Evolutionary conservation across 805 yeast species (phyloP).

Genomic region (Jamesozyma rosinii): DNA sequence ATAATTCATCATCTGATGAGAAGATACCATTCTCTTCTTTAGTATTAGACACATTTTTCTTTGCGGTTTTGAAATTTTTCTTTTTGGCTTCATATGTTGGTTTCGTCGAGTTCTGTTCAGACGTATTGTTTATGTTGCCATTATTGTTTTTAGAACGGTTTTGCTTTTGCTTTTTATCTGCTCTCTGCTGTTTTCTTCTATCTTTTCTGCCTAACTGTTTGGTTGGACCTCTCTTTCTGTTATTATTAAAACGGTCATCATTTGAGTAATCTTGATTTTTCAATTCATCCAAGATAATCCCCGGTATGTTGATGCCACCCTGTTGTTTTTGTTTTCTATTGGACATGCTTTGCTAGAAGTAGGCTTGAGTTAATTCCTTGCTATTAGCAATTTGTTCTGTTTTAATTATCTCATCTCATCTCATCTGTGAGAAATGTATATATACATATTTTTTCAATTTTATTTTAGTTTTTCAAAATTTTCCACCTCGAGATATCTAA

Average conservation of each 20-base stretch:
- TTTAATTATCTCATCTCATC: neutral
- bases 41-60: neutral
- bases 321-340: constrained; percentile 19
- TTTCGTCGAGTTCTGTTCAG: neutral
- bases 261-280: constrained; percentile 36
- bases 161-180: constrained; percentile 27
- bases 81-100: neutral
- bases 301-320: constrained; percentile 46
- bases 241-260: constrained; percentile 30
- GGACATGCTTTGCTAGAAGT: constrained; percentile 3
- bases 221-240: constrained; percentile 27
- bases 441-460: neutral
- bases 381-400: too few relatives aligned
- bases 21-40: constrained; percentile 29
- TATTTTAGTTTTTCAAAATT: neutral
- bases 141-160: neutral
- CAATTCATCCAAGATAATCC: constrained; percentile 45
- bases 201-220: constrained; percentile 34
- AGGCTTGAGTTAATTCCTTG: too few relatives aligned
- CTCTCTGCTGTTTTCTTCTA: constrained; percentile 34
- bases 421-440: neutral
- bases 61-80: neutral
- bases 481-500: too few relatives aligned
- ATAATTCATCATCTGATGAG: constrained; percentile 36
- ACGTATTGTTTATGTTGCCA: neutral